Evolutionary conservation across 2,329 filamentous ascomycete genomes (phyloP).

Genomic region (Aspergillus viridinutans): DNA sequence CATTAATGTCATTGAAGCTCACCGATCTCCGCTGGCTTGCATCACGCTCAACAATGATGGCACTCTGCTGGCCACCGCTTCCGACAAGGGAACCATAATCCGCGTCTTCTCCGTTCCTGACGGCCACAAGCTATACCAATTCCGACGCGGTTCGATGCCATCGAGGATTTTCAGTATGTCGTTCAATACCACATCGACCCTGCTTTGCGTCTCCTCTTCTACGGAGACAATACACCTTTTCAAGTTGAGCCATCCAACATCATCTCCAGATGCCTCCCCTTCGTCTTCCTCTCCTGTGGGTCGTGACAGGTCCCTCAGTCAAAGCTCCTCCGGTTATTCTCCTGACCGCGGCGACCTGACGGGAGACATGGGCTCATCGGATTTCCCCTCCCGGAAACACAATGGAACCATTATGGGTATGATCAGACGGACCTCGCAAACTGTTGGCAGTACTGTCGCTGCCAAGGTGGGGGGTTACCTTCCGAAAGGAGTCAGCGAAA

Average conservation of each 20-base stretch:
- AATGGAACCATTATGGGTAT: constrained; percentile 84
- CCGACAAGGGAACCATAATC: constrained; percentile 96
- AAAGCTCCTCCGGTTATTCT: constrained; percentile 24
- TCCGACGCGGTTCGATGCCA: constrained; percentile 90
- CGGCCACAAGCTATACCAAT: constrained; percentile 92
- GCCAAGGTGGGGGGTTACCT: constrained; percentile 88
- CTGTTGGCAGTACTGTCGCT: constrained; percentile 83
- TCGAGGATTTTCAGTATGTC: constrained; percentile 98
- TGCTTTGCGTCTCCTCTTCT: constrained; percentile 91
- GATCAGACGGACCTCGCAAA: constrained; percentile 88
- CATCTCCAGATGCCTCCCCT: constrained; percentile 23
- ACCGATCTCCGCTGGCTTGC: constrained; percentile 84
- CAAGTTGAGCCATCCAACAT: constrained; percentile 56
- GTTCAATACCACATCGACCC: constrained; percentile 89
- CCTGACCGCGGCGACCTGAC: constrained; percentile 29
- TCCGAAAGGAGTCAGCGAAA: constrained; percentile 89
- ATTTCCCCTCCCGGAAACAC: constrained; percentile 41
- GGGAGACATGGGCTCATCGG: constrained; percentile 28
- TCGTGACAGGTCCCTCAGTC: constrained; percentile 23
- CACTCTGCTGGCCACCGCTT: constrained; percentile 86
- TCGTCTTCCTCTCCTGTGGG: constrained; percentile 21
- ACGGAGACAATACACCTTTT: constrained; percentile 98
- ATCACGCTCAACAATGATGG: constrained; percentile 91
- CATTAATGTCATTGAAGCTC: constrained; percentile 91
- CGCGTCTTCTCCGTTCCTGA: constrained; percentile 89